Conservation (phyloP, 2,329 filamentous ascomycete species). For the Sarocladiaceae sp. region DNA sequence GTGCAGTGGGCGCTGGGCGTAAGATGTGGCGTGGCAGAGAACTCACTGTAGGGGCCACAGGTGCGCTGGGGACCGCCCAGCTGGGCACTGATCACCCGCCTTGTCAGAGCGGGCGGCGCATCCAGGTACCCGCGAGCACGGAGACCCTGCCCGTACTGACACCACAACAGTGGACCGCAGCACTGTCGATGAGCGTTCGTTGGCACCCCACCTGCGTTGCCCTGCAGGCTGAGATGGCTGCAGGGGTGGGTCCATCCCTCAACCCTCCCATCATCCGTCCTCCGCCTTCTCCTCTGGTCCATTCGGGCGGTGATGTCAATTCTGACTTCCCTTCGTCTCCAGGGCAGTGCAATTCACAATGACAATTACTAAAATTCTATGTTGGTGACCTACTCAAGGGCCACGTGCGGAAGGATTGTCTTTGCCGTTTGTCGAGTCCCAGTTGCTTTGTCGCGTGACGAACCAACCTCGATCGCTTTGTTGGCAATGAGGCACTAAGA, state of each 20-base stretch:
- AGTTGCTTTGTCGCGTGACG: slow-evolving; percentile 2
- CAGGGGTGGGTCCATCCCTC: slow-evolving; percentile 3
- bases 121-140: background rate
- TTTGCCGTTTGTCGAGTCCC: too few species aligned
- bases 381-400: too few species aligned
- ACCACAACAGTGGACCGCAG: too few species aligned
- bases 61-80: too few species aligned
- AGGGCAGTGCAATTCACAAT: too few species aligned
- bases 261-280: background rate
- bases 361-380: too few species aligned
- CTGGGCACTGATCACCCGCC: too few species aligned
- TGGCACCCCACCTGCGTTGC: too few species aligned
- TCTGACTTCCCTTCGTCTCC: background rate
- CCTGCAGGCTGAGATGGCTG: slow-evolving; percentile 7
- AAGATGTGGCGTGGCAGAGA: too few species aligned
- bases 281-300: background rate
- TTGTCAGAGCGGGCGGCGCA: background rate
- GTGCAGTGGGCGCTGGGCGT: background rate
- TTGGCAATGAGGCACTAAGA: background rate
- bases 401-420: too few species aligned
- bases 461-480: background rate
- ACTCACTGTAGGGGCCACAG: too few species aligned
- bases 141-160: too few species aligned
- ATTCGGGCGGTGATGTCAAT: slow-evolving; percentile 5
- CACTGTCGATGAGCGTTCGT: background rate